Conservation (phyloP, 768 basidiomycete species). For the Tricholoma sp. region DNA sequence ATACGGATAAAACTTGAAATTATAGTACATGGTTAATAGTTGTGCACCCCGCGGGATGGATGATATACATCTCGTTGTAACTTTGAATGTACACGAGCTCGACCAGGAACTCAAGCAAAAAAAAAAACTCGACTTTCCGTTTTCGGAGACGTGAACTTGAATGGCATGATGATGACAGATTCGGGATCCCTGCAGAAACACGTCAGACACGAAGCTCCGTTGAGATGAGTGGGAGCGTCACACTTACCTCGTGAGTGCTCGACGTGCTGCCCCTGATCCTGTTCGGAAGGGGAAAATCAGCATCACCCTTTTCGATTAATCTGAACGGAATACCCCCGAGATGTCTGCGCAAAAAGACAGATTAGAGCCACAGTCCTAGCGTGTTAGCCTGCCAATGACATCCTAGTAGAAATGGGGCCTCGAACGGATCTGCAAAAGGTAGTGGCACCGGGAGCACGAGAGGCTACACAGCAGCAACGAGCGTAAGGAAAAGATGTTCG, state of each 20-base stretch:
- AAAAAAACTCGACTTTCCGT: background rate
- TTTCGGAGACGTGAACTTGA: background rate
- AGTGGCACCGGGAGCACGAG: background rate
- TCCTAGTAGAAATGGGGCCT: background rate
- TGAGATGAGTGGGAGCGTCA: background rate
- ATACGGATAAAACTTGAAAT: no score
- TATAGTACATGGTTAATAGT: no score
- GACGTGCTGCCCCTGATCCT: background rate
- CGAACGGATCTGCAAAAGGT: background rate
- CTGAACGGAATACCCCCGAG: background rate
- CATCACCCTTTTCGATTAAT: background rate
- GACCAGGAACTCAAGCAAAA: background rate
- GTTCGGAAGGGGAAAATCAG: background rate
- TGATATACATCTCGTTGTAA: no score
- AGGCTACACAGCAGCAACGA: background rate
- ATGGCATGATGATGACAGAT: background rate
- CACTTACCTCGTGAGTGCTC: background rate
- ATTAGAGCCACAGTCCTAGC: background rate
- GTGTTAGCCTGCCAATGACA: background rate
- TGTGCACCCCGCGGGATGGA: no score
- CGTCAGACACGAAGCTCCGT: background rate
- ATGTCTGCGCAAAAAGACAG: background rate
- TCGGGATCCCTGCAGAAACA: background rate
- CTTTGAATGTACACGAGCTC: background rate
- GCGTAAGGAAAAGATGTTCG: no score